Conservation (phyloP, 768 basidiomycete species). For the Trametes cinnabarina region DNA sequence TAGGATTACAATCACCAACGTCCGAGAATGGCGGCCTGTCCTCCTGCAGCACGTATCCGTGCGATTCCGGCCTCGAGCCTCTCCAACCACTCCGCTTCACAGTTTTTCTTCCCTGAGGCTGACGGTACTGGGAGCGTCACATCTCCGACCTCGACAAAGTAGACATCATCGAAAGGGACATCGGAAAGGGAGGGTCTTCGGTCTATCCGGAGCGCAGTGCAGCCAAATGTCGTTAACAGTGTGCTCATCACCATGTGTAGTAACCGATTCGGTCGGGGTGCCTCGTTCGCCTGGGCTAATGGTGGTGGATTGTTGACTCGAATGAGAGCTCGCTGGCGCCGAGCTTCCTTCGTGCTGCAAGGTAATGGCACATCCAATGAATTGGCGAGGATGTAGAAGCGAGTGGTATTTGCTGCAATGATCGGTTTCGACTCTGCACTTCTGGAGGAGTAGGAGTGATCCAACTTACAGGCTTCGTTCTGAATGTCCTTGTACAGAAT, state of each 20-base stretch:
- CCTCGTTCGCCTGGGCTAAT: slow-evolving; percentile 1
- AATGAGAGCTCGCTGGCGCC: slow-evolving; percentile 37
- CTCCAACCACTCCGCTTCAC: slow-evolving; percentile 12
- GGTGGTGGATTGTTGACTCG: slow-evolving; percentile 31
- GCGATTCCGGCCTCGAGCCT: slow-evolving; percentile 18
- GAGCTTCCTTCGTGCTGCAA: slow-evolving; percentile 1
- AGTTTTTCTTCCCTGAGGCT: background rate
- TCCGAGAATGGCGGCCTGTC: slow-evolving; percentile 20
- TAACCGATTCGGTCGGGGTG: slow-evolving; percentile 2
- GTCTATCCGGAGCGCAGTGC: slow-evolving; percentile 55
- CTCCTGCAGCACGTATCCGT: slow-evolving; percentile 13
- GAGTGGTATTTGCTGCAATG: slow-evolving; percentile 59
- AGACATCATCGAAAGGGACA: slow-evolving; percentile 54
- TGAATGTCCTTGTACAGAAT: slow-evolving; percentile 65
- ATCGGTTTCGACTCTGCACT: background rate
- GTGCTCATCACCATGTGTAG: slow-evolving; percentile 24
- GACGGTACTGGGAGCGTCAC: slow-evolving; percentile 7
- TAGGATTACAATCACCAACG: slow-evolving; percentile 11
- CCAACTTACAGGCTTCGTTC: slow-evolving; percentile 46
- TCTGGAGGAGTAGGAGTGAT: too few species aligned
- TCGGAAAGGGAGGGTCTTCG: slow-evolving; percentile 53
- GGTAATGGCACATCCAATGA: slow-evolving; percentile 34
- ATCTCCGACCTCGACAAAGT: slow-evolving; percentile 60
- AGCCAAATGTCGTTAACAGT: slow-evolving; percentile 38
- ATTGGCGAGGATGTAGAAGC: slow-evolving; percentile 60